Conservation (phyloP, 441 rosid genomes). For the Heliophila coronopifolia region DNA sequence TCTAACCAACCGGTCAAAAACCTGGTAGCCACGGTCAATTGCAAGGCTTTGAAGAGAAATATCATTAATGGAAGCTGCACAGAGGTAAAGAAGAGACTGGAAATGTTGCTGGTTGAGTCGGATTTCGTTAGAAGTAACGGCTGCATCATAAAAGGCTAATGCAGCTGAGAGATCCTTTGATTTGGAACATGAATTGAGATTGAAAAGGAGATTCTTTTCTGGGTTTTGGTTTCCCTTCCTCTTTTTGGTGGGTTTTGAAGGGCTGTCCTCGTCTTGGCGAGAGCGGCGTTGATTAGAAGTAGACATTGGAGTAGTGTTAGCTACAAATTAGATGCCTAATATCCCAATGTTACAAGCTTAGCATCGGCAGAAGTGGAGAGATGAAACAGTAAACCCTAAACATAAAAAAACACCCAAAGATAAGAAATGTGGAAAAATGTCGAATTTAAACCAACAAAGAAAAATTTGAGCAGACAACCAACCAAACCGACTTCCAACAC, state of each 20-base stretch:
- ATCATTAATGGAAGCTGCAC: conserved; percentile 39
- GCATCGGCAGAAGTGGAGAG: not conserved
- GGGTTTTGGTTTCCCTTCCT: conserved; percentile 36
- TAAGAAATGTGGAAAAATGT: not conserved
- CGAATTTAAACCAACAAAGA: too few species aligned
- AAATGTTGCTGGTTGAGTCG: conserved; percentile 46
- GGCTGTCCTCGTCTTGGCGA: conserved; percentile 2
- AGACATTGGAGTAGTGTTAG: too few species aligned
- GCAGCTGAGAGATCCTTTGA: conserved; percentile 52
- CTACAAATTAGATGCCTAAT: too few species aligned
- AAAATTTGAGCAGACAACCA: too few species aligned
- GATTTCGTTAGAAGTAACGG: conserved; percentile 23
- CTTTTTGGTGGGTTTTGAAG: conserved; percentile 35
- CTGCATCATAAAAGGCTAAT: conserved; percentile 43
- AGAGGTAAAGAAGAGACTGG: conserved; percentile 59
- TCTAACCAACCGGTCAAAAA: conserved; percentile 49
- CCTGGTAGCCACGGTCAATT: conserved; percentile 40
- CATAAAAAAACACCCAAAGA: not conserved
- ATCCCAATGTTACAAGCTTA: not conserved
- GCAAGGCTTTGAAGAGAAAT: conserved; percentile 38
- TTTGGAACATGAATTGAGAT: conserved; percentile 49
- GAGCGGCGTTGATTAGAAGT: conserved; percentile 15
- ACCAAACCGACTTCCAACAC: too few species aligned
- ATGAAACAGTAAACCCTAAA: not conserved
- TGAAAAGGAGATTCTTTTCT: conserved; percentile 39